A percentile compares a stretch with the other conserved stretches of the same genome.
Conservation (phyloP, 495 filamentous ascomycete genomes). For the Xeromyces bisporus region DNA sequence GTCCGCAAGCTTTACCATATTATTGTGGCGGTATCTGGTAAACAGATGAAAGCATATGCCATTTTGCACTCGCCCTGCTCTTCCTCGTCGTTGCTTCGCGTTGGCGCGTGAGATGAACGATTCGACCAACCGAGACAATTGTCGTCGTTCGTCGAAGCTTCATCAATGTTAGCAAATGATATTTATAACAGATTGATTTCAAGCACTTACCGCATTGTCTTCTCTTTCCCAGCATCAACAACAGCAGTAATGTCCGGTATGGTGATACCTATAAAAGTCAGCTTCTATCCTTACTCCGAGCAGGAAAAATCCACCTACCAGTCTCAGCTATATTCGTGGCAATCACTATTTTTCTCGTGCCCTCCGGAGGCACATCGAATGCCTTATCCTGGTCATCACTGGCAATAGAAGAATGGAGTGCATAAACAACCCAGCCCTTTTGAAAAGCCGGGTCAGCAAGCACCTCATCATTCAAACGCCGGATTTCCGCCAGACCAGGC, state of each 20-base stretch:
- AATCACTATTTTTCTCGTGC: constrained; percentile 75
- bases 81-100: constrained; percentile 80
- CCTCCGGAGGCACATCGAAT: constrained; percentile 67
- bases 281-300: background rate
- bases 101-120: constrained; percentile 89
- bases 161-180: constrained; percentile 2
- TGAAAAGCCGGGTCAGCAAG: constrained; percentile 52
- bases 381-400: constrained; percentile 90
- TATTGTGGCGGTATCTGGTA: constrained; percentile 71
- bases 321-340: constrained; percentile 97
- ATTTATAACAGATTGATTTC: background rate
- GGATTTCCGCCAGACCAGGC: constrained; percentile 86
- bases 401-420: constrained; percentile 86
- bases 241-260: constrained; percentile 95
- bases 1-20: constrained; percentile 17
- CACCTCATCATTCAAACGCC: constrained; percentile 69
- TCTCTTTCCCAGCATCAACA: constrained; percentile 86
- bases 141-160: constrained; percentile 74
- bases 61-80: constrained; percentile 90
- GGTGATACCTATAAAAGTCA: constrained; percentile 41
- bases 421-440: constrained; percentile 59
- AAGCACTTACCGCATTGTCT: constrained; percentile 55
- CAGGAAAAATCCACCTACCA: constrained; percentile 22
- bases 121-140: constrained; percentile 76
- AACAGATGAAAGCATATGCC: constrained; percentile 93